Conservation (phyloP, 1,139 yeast genomes). For the Hyphopichia buzzinii region DNA sequence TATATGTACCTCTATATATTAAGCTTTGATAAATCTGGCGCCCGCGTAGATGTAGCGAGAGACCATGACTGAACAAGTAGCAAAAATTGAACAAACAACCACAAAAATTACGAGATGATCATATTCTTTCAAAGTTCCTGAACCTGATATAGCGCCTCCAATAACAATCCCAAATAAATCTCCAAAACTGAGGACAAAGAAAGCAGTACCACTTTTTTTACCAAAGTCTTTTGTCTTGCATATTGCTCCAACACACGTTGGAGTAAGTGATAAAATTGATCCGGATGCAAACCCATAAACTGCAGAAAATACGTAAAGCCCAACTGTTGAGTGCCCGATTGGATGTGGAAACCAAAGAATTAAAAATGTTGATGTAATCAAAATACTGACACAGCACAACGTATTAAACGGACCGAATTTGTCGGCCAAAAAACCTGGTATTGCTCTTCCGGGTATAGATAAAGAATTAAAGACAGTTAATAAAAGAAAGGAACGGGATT, state of each 20-base stretch:
- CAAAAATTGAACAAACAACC: constrained; percentile 21
- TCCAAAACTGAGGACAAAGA: constrained; percentile 30
- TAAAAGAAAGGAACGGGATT: constrained; percentile 20
- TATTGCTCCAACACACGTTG: constrained; percentile 30
- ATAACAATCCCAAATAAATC: constrained; percentile 35
- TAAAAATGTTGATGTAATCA: constrained; percentile 20
- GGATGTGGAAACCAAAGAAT: constrained; percentile 27
- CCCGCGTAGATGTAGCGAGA: constrained; percentile 30
- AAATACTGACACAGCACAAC: constrained; percentile 18
- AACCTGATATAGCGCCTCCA: constrained; percentile 33
- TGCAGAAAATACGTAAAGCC: constrained; percentile 25
- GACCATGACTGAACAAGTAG: constrained; percentile 22
- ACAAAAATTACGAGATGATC: constrained; percentile 30
- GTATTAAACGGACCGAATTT: constrained; percentile 29
- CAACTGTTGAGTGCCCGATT: constrained; percentile 23
- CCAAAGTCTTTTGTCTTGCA: constrained; percentile 30
- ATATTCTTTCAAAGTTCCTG: constrained; percentile 16
- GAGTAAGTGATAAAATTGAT: constrained; percentile 27
- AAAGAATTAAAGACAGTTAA: constrained; percentile 27
- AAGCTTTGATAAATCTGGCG: constrained; percentile 11
- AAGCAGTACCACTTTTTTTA: constrained; percentile 30
- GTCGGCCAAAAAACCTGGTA: constrained; percentile 31
- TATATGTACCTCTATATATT: background rate
- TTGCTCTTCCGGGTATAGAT: constrained; percentile 28
- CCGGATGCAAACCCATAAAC: constrained; percentile 32